Evolutionary conservation across 2,329 filamentous ascomycete genomes (phyloP).

Genomic region (Colletotrichum gigasporum): DNA sequence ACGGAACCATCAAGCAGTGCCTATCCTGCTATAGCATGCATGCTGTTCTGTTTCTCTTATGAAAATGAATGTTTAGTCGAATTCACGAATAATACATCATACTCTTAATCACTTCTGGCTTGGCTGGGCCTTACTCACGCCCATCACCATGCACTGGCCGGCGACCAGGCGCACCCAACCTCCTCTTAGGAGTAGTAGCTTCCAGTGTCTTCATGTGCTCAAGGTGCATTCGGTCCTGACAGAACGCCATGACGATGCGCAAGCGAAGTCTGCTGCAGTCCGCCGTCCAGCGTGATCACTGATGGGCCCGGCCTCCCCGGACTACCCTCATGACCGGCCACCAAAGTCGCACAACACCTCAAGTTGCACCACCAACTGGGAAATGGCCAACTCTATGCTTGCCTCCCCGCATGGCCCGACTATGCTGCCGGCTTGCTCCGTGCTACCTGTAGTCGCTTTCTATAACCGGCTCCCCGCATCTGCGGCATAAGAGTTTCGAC

Average conservation of each 20-base stretch:
- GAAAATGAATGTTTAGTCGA: no score
- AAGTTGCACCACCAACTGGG: background rate
- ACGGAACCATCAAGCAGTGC: background rate
- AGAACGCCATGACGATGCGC: constrained; percentile 12
- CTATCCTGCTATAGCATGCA: background rate
- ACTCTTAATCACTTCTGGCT: no score
- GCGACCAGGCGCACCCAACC: constrained; percentile 2
- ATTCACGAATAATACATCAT: no score
- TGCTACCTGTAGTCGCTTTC: background rate
- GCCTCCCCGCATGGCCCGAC: background rate
- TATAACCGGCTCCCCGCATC: background rate
- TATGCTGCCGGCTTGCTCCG: background rate
- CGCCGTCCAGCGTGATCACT: background rate
- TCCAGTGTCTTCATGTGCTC: background rate
- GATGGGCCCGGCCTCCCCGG: background rate
- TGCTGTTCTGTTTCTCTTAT: no score
- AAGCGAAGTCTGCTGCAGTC: background rate
- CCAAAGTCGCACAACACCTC: background rate
- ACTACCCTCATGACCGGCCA: background rate
- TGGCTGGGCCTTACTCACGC: constrained; percentile 4
- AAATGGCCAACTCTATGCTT: background rate
- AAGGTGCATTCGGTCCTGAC: constrained; percentile 7
- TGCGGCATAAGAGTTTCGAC: constrained; percentile 8
- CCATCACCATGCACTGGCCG: background rate
- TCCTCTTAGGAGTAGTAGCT: no score